A percentile compares a stretch with the other conserved stretches of the same genome.
phyloP scores from a whole-genome alignment of 805 yeast genomes.

The Spathaspora sp. region DNA sequence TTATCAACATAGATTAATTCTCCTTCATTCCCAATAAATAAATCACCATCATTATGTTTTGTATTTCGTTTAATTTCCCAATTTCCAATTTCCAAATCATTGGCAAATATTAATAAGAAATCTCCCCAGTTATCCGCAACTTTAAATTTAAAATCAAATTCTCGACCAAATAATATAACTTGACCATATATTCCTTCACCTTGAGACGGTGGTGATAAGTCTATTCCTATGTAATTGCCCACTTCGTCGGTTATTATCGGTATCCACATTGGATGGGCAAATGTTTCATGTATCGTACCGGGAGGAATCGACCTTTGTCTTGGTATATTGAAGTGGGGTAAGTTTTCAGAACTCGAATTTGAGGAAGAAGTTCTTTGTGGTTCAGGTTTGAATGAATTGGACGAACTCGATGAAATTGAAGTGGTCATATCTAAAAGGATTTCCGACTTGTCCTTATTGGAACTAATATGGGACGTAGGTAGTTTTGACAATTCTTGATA shows the following conservation, averaged over 20 bases:
- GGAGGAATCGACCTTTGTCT: conserved; percentile 72
- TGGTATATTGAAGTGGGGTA: conserved; percentile 21
- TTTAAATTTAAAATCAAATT: conserved; percentile 84
- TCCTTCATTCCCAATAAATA: conserved; percentile 68
- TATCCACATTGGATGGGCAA: conserved; percentile 90
- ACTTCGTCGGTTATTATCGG: conserved; percentile 84
- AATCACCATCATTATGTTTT: conserved; percentile 42
- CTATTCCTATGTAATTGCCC: conserved; percentile 91
- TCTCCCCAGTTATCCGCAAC: conserved; percentile 88
- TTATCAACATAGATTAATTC: conserved; percentile 68
- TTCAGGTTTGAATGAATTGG: not conserved
- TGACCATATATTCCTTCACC: conserved; percentile 78
- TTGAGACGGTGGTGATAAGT: conserved; percentile 60
- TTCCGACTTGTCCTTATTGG: conserved; percentile 8
- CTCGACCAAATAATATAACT: conserved; percentile 89
- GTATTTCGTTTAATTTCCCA: conserved; percentile 67
- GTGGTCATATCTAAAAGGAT: conserved; percentile 6
- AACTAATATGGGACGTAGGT: conserved; percentile 14
- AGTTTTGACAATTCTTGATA: conserved; percentile 19
- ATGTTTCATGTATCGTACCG: conserved; percentile 64
- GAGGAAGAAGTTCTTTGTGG: not conserved
- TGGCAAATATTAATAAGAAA: conserved; percentile 76
- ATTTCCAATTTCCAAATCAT: conserved; percentile 82
- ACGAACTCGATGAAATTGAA: conserved; percentile 6
- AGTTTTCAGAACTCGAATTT: not conserved